Evolutionary conservation across 495 filamentous ascomycete genomes (phyloP).

Genomic region (Xylaria scruposa): DNA sequence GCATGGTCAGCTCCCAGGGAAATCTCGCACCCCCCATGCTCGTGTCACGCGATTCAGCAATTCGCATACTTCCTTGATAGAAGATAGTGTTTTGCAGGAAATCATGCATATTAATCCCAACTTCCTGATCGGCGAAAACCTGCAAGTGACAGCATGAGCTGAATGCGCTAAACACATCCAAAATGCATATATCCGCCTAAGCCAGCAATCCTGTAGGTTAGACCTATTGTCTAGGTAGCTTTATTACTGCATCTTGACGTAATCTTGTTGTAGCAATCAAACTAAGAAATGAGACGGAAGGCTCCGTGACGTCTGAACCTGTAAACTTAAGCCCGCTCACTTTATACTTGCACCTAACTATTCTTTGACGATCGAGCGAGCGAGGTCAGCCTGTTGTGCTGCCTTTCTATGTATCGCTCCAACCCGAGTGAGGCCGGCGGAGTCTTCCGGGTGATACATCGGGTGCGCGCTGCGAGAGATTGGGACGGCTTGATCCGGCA

Average conservation of each 20-base stretch:
- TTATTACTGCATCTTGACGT: conserved; percentile 3
- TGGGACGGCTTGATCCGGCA: conserved; percentile 14
- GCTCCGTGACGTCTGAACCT: not conserved
- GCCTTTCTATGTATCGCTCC: not conserved
- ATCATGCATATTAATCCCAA: conserved; percentile 6
- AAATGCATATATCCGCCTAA: conserved; percentile 17
- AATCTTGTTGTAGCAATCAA: conserved; percentile 16
- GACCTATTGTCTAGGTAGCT: not conserved
- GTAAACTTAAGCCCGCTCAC: conserved; percentile 12
- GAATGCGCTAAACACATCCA: conserved; percentile 6
- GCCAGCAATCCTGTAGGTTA: not conserved
- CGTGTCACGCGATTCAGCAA: conserved; percentile 1
- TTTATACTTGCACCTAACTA: not conserved
- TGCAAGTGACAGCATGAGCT: not conserved
- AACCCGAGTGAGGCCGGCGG: conserved; percentile 11
- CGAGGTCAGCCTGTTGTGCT: conserved; percentile 13
- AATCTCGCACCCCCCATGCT: not conserved
- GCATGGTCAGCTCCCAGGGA: not conserved
- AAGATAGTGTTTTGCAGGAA: not conserved
- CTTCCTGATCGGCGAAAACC: conserved; percentile 6
- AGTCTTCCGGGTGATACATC: conserved; percentile 18
- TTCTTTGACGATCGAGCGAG: not conserved
- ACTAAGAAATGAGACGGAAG: not conserved
- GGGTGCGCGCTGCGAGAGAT: not conserved
- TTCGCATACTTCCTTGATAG: not conserved